Percentiles rank a stretch among this genome's conserved stretches.
Conservation (phyloP, 257 asterid genomes). For the Solanum etuberosum region DNA sequence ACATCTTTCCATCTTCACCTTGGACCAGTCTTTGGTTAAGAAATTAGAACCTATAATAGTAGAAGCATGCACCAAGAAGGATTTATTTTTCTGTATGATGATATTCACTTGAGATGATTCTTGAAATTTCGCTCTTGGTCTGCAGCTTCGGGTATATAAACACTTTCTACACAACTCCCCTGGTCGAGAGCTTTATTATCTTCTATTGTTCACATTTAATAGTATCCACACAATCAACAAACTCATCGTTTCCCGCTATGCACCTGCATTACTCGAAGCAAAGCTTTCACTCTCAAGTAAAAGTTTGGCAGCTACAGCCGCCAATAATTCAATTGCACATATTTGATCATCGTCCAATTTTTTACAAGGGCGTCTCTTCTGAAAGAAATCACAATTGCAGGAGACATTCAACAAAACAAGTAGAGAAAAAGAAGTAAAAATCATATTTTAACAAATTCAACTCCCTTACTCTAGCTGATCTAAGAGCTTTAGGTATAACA, state of each 20-base stretch:
- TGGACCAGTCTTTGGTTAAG: constrained; percentile 29
- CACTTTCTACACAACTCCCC: constrained; percentile 77
- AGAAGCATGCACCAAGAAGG: constrained; percentile 29
- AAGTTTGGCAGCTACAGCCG: constrained; percentile 84
- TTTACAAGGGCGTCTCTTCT: too few relatives aligned
- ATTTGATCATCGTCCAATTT: constrained; percentile 44
- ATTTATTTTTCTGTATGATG: constrained; percentile 31
- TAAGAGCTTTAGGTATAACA: constrained; percentile 59
- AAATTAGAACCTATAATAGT: constrained; percentile 10
- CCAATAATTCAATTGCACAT: constrained; percentile 87
- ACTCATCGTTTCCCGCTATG: constrained; percentile 22
- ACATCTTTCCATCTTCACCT: constrained; percentile 26
- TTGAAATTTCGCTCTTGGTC: constrained; percentile 29
- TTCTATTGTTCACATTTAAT: constrained; percentile 12
- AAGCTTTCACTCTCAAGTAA: constrained; percentile 85
- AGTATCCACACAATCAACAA: constrained; percentile 12
- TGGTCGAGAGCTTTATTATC: constrained; percentile 44
- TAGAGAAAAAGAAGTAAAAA: neutral
- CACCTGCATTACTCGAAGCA: constrained; percentile 55
- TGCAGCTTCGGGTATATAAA: constrained; percentile 31
- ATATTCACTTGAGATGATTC: constrained; percentile 12
- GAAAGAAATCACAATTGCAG: too few relatives aligned
- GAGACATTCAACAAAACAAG: too few relatives aligned
- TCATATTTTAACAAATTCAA: constrained; percentile 1
- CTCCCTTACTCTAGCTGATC: constrained; percentile 53